Conservation (phyloP, 1,139 yeast genomes). For the Blastobotrys petasosporus region DNA sequence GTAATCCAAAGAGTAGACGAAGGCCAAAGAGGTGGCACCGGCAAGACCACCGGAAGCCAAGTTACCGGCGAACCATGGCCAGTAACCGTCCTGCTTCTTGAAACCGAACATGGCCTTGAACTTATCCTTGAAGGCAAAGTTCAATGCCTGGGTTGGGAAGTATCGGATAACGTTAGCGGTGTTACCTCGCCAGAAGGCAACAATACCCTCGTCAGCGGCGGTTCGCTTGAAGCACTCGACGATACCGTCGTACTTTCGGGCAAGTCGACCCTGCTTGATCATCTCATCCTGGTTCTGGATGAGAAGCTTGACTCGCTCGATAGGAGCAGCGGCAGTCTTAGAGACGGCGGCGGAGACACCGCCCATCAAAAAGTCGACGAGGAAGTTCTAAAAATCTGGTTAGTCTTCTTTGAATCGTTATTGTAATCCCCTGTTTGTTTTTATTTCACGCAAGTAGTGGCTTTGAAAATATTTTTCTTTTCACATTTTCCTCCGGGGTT, state of each 20-base stretch:
- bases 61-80: conserved; percentile 72
- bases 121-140: conserved; percentile 81
- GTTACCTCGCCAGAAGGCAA: conserved; percentile 80
- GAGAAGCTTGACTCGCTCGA: conserved; percentile 74
- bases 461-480: too few species aligned
- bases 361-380: conserved; percentile 65
- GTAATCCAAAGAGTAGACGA: conserved; percentile 75
- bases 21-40: conserved; percentile 69
- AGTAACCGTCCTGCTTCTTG: conserved; percentile 63
- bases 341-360: conserved; percentile 85
- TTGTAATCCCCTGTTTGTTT: too few species aligned
- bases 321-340: conserved; percentile 78
- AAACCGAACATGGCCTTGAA: conserved; percentile 74
- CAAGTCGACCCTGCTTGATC: conserved; percentile 75
- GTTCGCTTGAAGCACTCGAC: conserved; percentile 69
- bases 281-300: conserved; percentile 81
- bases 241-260: conserved; percentile 61
- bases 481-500: too few species aligned
- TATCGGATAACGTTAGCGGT: conserved; percentile 78
- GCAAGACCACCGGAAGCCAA: conserved; percentile 80
- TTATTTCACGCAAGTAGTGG: conserved; percentile 37
- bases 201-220: conserved; percentile 63
- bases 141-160: conserved; percentile 59
- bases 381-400: conserved; percentile 32
- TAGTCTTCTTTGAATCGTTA: conserved; percentile 24